These are phyloP conservation scores for Nannochloris sp. DNA, from an alignment of 139 green algal genomes.

Conservation along the genomic window DNA sequence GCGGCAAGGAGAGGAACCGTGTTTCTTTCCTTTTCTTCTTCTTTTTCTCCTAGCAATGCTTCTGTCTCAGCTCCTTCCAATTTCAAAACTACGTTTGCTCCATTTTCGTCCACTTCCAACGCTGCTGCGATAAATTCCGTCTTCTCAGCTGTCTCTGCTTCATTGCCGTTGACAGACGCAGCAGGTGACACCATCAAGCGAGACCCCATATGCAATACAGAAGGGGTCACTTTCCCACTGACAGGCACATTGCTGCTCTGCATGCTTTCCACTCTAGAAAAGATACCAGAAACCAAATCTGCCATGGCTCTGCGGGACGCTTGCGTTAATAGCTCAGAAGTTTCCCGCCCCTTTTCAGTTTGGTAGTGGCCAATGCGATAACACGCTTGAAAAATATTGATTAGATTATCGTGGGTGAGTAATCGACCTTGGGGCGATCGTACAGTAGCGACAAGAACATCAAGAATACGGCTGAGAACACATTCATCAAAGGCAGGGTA, in stretches of 20 bases:
- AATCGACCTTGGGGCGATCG: conserved; percentile 31
- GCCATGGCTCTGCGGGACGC: conserved; percentile 47
- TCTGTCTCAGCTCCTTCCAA: not conserved
- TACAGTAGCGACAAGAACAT: conserved; percentile 70
- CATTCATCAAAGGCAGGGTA: conserved; percentile 84
- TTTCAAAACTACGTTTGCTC: no score
- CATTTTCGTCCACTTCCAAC: no score
- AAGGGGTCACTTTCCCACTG: not conserved
- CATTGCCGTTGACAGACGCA: not conserved
- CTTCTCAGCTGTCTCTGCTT: not conserved
- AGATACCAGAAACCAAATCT: conserved; percentile 52
- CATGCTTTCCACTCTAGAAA: conserved; percentile 37
- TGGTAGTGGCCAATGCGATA: conserved; percentile 75
- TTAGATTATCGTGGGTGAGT: conserved; percentile 63
- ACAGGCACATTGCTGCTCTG: not conserved
- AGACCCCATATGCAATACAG: not conserved
- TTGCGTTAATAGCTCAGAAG: conserved; percentile 59
- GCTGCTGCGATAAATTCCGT: no score
- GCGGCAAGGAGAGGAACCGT: not conserved
- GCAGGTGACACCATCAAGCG: conserved; percentile 11
- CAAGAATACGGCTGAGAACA: conserved; percentile 90
- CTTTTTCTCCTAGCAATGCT: not conserved
- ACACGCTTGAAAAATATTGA: conserved; percentile 69
- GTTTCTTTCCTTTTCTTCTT: not conserved
- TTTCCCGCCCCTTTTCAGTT: conserved; percentile 36